Base-by-base conservation (phyloP, 2,329 filamentous ascomycete species). In the Ophiocordyceps camponoti-saundersi region DNA sequence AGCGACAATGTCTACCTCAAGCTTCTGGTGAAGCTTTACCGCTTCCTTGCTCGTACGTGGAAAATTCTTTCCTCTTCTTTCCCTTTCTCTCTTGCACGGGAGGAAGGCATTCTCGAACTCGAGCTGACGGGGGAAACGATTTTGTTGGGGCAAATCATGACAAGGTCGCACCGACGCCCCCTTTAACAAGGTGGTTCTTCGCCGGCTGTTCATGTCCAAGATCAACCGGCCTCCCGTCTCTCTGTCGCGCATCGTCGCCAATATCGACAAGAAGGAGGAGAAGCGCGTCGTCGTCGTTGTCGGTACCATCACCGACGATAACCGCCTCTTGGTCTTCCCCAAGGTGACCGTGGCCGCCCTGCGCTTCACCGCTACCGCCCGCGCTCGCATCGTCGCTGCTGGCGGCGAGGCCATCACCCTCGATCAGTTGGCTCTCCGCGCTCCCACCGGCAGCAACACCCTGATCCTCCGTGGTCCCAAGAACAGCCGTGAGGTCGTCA, bases 101-200 rank as follows among this genome's bases (percentile, higher is more conserved):
- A 2, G 20, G 6, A 23, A 3, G 34, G 15, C 15, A 13, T 16
- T 16, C n/a, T 23, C 12, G 21, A 20, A 11, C 3, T 3, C 13
- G 18, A 11, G 20, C 40, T 42, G 12, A 42, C 40, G 18, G 40
- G 3, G 21, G 11, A n/a, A n/a, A n/a, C n/a, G 39, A 21, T 23
- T 5, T 6, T 11, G n/a, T 13, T 36, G 8, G 22, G 18, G 41
- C 32, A 36, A 45, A 45, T 47, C 26, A 3, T 36, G 36, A 1
- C 60, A 93, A 29, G 86, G 88, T 73, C 89, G 92, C 66, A 98
- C 92, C 67, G 92, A 96, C 70, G 79, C 87, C 56, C 79, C 79
- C 73, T 98, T 98, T 85, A 98, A 98, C 85, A 93, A 95, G 79
- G 85, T 92, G 63, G 80, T 98, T 65, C 85, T 98, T 63, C 88